These are phyloP conservation scores for Pterocarpus santalinus DNA, from an alignment of 306 rosid genomes.

Conservation along the genomic window DNA sequence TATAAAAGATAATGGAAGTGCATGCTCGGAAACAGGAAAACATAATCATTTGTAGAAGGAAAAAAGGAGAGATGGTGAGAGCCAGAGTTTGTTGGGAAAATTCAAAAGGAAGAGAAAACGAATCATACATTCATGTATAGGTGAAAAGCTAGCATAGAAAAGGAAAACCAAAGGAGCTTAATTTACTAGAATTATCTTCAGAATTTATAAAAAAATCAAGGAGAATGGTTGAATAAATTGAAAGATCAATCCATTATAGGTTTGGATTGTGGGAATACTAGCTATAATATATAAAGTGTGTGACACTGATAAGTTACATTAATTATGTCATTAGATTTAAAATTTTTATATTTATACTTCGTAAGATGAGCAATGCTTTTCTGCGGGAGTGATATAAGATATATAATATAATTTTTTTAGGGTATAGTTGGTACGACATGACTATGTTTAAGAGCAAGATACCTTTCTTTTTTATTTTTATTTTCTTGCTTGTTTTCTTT, in stretches of 20 bases:
- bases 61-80: neutral
- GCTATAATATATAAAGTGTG: neutral
- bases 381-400: neutral
- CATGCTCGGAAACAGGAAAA: conserved; percentile 18
- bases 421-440: neutral
- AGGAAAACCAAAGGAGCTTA: neutral
- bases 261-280: neutral
- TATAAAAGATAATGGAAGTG: conserved; percentile 26
- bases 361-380: neutral
- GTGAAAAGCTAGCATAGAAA: neutral
- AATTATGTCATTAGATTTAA: neutral
- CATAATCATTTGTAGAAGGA: conserved; percentile 34
- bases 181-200: no score
- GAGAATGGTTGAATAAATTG: no score
- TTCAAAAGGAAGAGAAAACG: conserved; percentile 41
- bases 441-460: conserved; percentile 2
- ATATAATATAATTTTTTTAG: neutral
- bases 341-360: neutral
- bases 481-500: neutral
- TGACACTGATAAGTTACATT: neutral
- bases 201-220: no score
- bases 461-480: neutral
- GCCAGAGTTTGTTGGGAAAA: conserved; percentile 46
- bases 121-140: neutral
- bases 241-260: neutral